Evolutionary conservation across 331 rosid species (phyloP).

Genomic region (Acacia pycnantha): DNA sequence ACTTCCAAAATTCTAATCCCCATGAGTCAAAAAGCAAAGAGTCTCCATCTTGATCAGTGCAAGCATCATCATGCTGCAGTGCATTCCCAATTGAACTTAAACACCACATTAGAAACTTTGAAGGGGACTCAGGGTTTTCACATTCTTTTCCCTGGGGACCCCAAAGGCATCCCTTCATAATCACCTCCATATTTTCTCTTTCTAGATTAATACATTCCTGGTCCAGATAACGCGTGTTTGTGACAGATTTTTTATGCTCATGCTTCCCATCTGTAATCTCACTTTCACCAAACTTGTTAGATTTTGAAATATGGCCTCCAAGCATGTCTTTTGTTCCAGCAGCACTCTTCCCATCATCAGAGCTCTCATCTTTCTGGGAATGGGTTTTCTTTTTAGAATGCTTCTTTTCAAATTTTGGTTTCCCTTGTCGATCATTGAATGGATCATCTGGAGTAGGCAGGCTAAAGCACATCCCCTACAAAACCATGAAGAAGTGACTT

Average conservation of each 20-base stretch:
- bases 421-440: slow-evolving; percentile 70
- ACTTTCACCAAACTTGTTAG: slow-evolving; percentile 14
- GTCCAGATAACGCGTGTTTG: neutral
- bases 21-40: slow-evolving; percentile 63
- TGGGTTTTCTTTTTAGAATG: slow-evolving; percentile 27
- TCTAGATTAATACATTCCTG: slow-evolving; percentile 19
- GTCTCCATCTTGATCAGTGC: slow-evolving; percentile 51
- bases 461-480: slow-evolving; percentile 97
- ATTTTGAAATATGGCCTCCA: slow-evolving; percentile 22
- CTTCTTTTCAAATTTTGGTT: slow-evolving; percentile 36
- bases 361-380: slow-evolving; percentile 31
- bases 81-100: slow-evolving; percentile 74
- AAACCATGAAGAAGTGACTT: slow-evolving; percentile 3
- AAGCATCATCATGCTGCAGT: slow-evolving; percentile 50
- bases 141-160: slow-evolving; percentile 25
- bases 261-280: slow-evolving; percentile 24
- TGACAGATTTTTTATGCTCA: slow-evolving; percentile 11
- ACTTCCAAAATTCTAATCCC: slow-evolving; percentile 87
- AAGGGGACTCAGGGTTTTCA: slow-evolving; percentile 56
- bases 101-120: slow-evolving; percentile 79
- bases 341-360: slow-evolving; percentile 39
- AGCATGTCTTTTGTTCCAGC: slow-evolving; percentile 18
- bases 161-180: slow-evolving; percentile 22
- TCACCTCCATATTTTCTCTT: slow-evolving; percentile 27
- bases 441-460: slow-evolving; percentile 88